Base-by-base conservation (phyloP, 1,284 basidiomycete genomes). In the Salmacisia buchloeana region DNA sequence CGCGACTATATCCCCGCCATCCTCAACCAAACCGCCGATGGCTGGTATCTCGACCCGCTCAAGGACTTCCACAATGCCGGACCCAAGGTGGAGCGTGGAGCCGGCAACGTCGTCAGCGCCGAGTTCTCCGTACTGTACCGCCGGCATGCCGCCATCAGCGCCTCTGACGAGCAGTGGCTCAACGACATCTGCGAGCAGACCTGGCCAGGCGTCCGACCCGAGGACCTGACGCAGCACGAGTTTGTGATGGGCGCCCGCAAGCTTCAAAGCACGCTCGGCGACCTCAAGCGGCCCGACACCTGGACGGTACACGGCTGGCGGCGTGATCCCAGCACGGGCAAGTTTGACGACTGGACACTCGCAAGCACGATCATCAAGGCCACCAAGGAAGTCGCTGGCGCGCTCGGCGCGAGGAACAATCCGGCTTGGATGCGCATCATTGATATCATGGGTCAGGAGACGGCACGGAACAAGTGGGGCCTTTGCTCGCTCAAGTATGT, bases 391-490 rank as follows among this genome's bases (percentile, higher is more conserved):
- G 85, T 88, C 29, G 91, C 90, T 7, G 86, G 83, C 46, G 84
- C 88, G 13, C 93, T 93, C 83, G 83, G 86, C 62, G 91, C 91
- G 33, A 86, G 88, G 33, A 86, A 88, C 13, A 89, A 87, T 2
- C 91, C 91, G 34, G 81, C 83, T 77, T 78, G 85, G 61, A 88
- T 93, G 86, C 86, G 85, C 59, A 80, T 91, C 34, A 85, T 91
- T 66, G 90, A 92, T 77, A 84, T 91, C 56, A 88, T 92, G 86
- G 88, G 89, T 57, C 90, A 92, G 64, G 86, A 89, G 72, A 84
- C 88, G 67, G 88, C 86, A 71, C 84, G 90, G 29, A 72, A 73
- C 49, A 73, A 79, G 21, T 92, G 90, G 90, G 89, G 89, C 52
- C 85, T 88, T 35, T 92, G 90, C 76, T 88, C 88, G 2, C 78